Conservation (phyloP, 2,329 filamentous ascomycete species). For the Ceratocystis lukuohia region DNA sequence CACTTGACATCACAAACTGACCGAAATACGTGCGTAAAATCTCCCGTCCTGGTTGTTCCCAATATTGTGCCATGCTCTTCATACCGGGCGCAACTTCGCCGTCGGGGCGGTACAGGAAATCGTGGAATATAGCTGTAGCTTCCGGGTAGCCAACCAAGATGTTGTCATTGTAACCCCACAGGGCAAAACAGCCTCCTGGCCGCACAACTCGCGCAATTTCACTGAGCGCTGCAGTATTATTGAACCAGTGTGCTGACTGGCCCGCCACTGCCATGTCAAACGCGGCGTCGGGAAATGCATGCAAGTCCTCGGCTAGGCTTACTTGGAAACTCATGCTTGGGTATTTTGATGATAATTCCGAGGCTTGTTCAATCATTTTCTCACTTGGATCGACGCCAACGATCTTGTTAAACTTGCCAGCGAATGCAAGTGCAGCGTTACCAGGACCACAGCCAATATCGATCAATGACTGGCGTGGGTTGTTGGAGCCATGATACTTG, state of each 20-base stretch:
- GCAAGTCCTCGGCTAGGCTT: constrained; percentile 40
- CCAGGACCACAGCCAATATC: constrained; percentile 55
- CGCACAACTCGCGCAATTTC: constrained; percentile 41
- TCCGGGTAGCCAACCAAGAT: constrained; percentile 40
- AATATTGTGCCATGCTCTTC: constrained; percentile 42
- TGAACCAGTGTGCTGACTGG: constrained; percentile 56
- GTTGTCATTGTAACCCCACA: constrained; percentile 55
- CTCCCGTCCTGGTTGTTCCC: constrained; percentile 46
- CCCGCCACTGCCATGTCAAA: constrained; percentile 40
- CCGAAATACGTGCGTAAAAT: constrained; percentile 40
- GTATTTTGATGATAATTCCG: constrained; percentile 22
- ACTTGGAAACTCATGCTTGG: constrained; percentile 32
- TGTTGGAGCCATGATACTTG: constrained; percentile 33
- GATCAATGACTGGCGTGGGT: constrained; percentile 27
- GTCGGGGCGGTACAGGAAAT: constrained; percentile 37
- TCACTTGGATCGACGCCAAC: constrained; percentile 44
- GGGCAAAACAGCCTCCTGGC: constrained; percentile 44
- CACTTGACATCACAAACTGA: constrained; percentile 38
- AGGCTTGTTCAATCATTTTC: constrained; percentile 43
- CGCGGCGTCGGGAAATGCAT: constrained; percentile 34
- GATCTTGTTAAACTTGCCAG: constrained; percentile 37
- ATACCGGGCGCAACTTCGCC: constrained; percentile 33
- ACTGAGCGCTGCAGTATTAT: constrained; percentile 41
- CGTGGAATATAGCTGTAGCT: constrained; percentile 40
- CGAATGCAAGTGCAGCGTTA: constrained; percentile 40